A percentile compares a stretch with the other conserved stretches of the same genome.
Conservation (phyloP, 305 asterid genomes). For the Caryopteris hybrid region DNA sequence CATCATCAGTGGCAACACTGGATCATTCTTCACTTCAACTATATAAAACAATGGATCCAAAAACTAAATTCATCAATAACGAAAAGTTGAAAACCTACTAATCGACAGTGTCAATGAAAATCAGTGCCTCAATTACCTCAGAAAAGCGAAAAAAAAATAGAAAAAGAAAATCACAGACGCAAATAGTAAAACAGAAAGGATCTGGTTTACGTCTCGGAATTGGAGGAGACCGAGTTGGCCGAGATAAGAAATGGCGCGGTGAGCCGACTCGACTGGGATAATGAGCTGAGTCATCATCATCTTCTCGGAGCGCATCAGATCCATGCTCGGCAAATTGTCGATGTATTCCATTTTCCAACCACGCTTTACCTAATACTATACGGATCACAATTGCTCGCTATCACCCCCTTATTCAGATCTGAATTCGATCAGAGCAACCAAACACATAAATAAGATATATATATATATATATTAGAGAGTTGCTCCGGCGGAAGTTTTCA, state of each 20-base stretch:
- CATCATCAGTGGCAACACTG: conserved; percentile 11
- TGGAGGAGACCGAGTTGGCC: conserved; percentile 95
- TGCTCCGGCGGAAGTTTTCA: conserved; percentile 1
- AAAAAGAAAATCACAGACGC: not conserved
- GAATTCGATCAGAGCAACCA: conserved; percentile 29
- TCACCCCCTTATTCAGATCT: conserved; percentile 39
- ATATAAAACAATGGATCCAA: conserved; percentile 18
- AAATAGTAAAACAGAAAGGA: conserved; percentile 22
- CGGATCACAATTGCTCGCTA: conserved; percentile 27
- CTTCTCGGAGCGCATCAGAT: conserved; percentile 99
- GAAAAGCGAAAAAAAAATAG: too few relatives aligned
- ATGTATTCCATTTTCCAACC: conserved; percentile 73
- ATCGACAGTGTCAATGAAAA: not conserved
- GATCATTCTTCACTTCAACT: conserved; percentile 1
- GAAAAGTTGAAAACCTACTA: not conserved
- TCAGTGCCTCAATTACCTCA: not conserved
- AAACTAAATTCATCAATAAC: conserved; percentile 11
- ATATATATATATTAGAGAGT: conserved; percentile 7
- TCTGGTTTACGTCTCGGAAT: conserved; percentile 76
- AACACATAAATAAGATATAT: not conserved
- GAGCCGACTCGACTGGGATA: conserved; percentile 95
- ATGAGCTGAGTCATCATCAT: conserved; percentile 88
- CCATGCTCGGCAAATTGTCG: conserved; percentile 81
- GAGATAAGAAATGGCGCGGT: conserved; percentile 85
- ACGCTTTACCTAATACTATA: conserved; percentile 1